These are phyloP conservation scores for Penicillium sp. DNA, from an alignment of 2,329 filamentous ascomycete genomes.

Conservation along the genomic window DNA sequence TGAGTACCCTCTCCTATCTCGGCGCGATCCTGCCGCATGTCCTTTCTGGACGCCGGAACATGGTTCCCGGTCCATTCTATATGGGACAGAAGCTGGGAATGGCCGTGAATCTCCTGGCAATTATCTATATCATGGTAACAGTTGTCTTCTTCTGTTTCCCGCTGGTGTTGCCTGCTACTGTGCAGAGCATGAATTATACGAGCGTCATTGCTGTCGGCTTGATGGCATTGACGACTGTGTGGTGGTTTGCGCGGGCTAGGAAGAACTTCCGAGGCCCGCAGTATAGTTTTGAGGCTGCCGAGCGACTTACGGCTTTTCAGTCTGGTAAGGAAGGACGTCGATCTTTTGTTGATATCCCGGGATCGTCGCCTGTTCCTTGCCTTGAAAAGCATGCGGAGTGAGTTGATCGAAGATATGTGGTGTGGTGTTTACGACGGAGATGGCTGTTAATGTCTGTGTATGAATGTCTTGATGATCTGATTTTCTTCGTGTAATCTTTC, in stretches of 20 bases:
- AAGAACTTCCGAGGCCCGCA: slow-evolving; percentile 33
- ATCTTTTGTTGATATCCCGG: slow-evolving; percentile 4
- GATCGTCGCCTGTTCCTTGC: not conserved
- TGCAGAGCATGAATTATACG: slow-evolving; percentile 51
- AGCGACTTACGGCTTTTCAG: slow-evolving; percentile 21
- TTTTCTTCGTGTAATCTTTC: not conserved
- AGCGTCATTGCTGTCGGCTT: slow-evolving; percentile 37
- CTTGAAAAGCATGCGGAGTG: slow-evolving; percentile 1
- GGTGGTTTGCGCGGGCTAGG: slow-evolving; percentile 32
- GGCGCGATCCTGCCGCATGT: slow-evolving; percentile 58
- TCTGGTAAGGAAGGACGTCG: slow-evolving; percentile 5
- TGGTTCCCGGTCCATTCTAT: slow-evolving; percentile 55
- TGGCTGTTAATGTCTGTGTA: no score
- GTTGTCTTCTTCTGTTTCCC: slow-evolving; percentile 61
- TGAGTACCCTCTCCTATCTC: slow-evolving; percentile 54
- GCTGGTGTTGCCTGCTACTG: slow-evolving; percentile 42
- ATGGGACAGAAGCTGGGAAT: slow-evolving; percentile 49
- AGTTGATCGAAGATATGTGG: not conserved
- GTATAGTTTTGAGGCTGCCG: slow-evolving; percentile 49
- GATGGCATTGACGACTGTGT: slow-evolving; percentile 29
- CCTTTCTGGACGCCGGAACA: slow-evolving; percentile 40
- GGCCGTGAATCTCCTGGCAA: slow-evolving; percentile 48
- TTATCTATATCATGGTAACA: slow-evolving; percentile 55
- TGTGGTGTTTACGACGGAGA: not conserved
- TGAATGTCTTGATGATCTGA: not conserved